Evolutionary conservation across 495 filamentous ascomycete species (phyloP), one percentile per base, ranked within the genome.

Genomic region (Daldinia grandis): DNA sequence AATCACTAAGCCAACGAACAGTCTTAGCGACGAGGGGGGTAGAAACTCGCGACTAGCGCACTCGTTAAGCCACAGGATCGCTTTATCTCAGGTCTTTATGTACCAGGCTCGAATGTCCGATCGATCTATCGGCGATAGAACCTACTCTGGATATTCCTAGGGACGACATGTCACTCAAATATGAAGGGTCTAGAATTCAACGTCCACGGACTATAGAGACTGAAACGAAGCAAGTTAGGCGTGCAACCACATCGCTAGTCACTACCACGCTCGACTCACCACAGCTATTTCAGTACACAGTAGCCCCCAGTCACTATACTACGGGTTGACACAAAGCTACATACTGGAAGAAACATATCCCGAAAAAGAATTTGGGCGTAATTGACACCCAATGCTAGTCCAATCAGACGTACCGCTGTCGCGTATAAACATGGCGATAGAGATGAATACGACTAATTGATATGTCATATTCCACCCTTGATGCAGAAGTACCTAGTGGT

Each of bases 101-200:
- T 62, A 68, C 24, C 58, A 68, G n/a, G 58, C 66, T 19, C 58
- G 58, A 50, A 58, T 56, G 51, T 28, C 40, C 1, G 14, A 35
- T 24, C 37, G 47, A 28, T 24, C 37, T 35, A 28, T 33, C 66
- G 19, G 8, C 31, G 4, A 28, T n/a, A n/a, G n/a, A 55, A 12
- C 10, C 51, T 5, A 33, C 51, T 33, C 1, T 28, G 3, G 24
- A 8, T n/a, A 55, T 33, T n/a, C n/a, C 51, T 14, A 15, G 51
- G 30, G n/a, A 9, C 6, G 28, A 10, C 10, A 19, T 55, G 12
- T 10, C 12, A 19, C 12, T 28, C 28, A 7, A 33, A 19, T 28
- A 28, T 17, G n/a, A 55, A 35, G 51, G 28, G 12, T 10, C 7
- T 3, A 21, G 19, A 19, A 3, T 21, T 21, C 40, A 17, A 44